A percentile compares a stretch with the other conserved stretches of the same genome.
These are phyloP conservation scores for Gaeumannomyces tritici DNA, from an alignment of 2,329 filamentous ascomycete species.

Conservation along the genomic window DNA sequence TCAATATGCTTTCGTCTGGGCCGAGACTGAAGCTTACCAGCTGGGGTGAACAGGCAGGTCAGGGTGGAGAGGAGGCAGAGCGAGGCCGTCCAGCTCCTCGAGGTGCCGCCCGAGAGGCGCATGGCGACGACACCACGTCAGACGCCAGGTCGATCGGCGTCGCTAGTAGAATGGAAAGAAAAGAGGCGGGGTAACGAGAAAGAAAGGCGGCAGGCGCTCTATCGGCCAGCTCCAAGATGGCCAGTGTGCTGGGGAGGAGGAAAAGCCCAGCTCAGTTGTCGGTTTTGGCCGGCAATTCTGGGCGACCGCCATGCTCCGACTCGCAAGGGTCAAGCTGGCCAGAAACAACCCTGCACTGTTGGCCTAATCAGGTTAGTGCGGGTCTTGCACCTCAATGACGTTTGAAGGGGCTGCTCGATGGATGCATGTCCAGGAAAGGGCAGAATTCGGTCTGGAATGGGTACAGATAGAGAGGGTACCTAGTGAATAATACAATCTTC, in stretches of 20 bases:
- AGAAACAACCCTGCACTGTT: neutral
- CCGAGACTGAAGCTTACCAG: slow-evolving; percentile 38
- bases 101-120: slow-evolving; percentile 39
- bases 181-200: neutral
- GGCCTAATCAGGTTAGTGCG: neutral
- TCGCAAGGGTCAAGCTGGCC: neutral
- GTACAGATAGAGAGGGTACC: no score
- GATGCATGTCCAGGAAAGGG: neutral
- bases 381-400: neutral
- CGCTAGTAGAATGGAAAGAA: neutral
- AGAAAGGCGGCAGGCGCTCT: neutral
- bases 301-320: neutral
- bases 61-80: slow-evolving; percentile 50
- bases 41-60: slow-evolving; percentile 51
- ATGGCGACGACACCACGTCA: slow-evolving; percentile 22
- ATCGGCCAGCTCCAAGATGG: neutral
- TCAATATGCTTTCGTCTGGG: no score
- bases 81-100: slow-evolving; percentile 55
- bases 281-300: neutral
- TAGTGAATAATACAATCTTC: no score
- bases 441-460: neutral
- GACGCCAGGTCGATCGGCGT: neutral
- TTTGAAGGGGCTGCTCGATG: neutral
- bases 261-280: neutral
- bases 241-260: neutral